These are phyloP conservation scores for Pseudogymnoascus sp. DNA, from an alignment of 2,329 filamentous ascomycete genomes.

Conservation along the genomic window DNA sequence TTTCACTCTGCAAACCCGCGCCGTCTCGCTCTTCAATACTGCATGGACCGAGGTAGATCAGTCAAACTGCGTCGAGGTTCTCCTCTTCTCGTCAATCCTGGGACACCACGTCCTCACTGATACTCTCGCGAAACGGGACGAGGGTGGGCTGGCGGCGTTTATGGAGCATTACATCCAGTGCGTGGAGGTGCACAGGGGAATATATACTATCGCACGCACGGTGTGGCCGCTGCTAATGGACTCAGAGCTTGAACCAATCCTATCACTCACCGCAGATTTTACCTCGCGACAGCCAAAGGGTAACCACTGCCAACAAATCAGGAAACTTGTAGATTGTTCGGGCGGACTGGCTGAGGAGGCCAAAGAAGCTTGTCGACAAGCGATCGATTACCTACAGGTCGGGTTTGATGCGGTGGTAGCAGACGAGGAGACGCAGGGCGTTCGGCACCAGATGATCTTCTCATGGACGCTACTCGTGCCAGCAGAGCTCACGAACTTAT, in stretches of 20 bases:
- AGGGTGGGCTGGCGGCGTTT: constrained; percentile 22
- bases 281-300: constrained; percentile 19
- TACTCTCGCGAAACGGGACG: constrained; percentile 23
- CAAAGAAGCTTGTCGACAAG: constrained; percentile 23
- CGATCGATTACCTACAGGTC: constrained; percentile 23
- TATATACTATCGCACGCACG: constrained; percentile 13
- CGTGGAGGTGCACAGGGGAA: constrained; percentile 20
- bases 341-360: constrained; percentile 16
- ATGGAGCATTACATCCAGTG: constrained; percentile 27
- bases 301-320: constrained; percentile 19
- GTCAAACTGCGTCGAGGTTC: constrained; percentile 27
- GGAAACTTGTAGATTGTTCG: constrained; percentile 19
- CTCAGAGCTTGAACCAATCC: constrained; percentile 24
- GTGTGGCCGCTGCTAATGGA: constrained; percentile 26
- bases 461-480: constrained; percentile 23
- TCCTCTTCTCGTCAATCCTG: constrained; percentile 30
- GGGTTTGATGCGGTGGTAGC: constrained; percentile 21
- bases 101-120: constrained; percentile 31
- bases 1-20: constrained; percentile 28
- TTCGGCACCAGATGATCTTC: constrained; percentile 23
- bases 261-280: constrained; percentile 17
- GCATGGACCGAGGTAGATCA: constrained; percentile 18
- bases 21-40: constrained; percentile 25
- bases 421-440: constrained; percentile 9
- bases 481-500: constrained; percentile 21